Evolutionary conservation across 306 rosid genomes (phyloP).

Genomic region (Corylus heterophylla): DNA sequence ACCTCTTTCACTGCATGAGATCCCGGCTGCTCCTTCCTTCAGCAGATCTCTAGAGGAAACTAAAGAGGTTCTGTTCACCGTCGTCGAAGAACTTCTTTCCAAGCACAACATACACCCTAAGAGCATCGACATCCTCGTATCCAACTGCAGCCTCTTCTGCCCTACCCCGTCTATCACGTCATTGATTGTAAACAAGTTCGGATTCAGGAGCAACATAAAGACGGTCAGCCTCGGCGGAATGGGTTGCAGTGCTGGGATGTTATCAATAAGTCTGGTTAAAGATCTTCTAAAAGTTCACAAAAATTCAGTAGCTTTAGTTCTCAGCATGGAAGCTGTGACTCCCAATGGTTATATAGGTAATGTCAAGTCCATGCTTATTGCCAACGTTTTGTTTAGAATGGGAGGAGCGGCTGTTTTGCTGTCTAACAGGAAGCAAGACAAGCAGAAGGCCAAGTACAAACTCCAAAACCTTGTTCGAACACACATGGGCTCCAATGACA

Average conservation of each 20-base stretch:
- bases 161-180: conserved; percentile 76
- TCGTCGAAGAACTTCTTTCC: conserved; percentile 48
- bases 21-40: conserved; percentile 39
- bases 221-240: conserved; percentile 63
- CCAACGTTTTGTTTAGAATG: conserved; percentile 66
- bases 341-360: conserved; percentile 58
- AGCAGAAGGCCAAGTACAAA: conserved; percentile 50
- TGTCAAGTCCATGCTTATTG: conserved; percentile 54
- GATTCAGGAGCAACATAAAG: conserved; percentile 61
- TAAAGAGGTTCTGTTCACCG: conserved; percentile 54
- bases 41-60: conserved; percentile 33
- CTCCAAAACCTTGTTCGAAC: conserved; percentile 67
- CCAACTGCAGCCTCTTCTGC: conserved; percentile 73
- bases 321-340: conserved; percentile 65
- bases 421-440: conserved; percentile 56
- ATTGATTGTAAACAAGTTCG: conserved; percentile 58
- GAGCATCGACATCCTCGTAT: conserved; percentile 70
- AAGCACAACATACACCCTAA: conserved; percentile 52
- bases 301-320: conserved; percentile 58
- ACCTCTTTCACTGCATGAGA: conserved; percentile 52
- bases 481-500: conserved; percentile 53
- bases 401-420: conserved; percentile 70
- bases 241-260: conserved; percentile 80
- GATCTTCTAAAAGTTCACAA: conserved; percentile 63
- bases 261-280: conserved; percentile 57